Evolutionary conservation across 805 yeast species (phyloP), one percentile per base, ranked within the genome.

Genomic region (Wickerhamomyces xylosicus): DNA sequence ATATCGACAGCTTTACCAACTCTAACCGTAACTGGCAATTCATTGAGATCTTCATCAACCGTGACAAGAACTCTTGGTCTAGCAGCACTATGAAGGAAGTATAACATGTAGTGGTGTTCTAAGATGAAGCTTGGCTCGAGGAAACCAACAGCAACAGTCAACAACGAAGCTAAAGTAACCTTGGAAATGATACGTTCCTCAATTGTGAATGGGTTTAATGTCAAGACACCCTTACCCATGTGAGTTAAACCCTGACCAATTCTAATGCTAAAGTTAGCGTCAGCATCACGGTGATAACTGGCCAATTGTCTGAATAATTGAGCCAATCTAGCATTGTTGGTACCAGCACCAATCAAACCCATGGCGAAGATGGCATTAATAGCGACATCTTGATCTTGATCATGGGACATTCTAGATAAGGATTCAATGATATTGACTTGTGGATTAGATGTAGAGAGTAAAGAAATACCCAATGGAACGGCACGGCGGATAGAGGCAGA

Each of bases 1-100:
- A 89, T 86, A 58, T 92, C 98, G 21, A 92, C 97, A 6, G 98
- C 97, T 64, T 90, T 97, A 46, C 99, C 99, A 22, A 92, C 97
- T 57, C 99, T 76, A 9, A 92, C 98, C 49, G 86, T 90, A 9
- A 92, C 97, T 67, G 90, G 90, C 45, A 92, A 65, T 49, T 87
- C 77, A 31, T 55, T 54, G 59, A 90, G 74, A 21, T 82, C 77
- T 58, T 89, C 96, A 59, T 90, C 95, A 35, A 92, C 85, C 0
- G 99, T 90, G 29, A 92, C 71, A 48, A 92, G 74, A 79, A 84
- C 86, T 53, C 96, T 78, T 40, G 99, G 97, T 54, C 85, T 85
- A 42, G 89, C 77, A 17, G 95, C 89, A 38, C 94, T 81, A 15
- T 92, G 80, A 49, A 92, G 66, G 66, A 81, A 84, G 63, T 79